A percentile compares a stretch with the other conserved stretches of the same genome.
These are phyloP conservation scores for Boletus reticulatus DNA, from an alignment of 768 basidiomycete species.

Conservation along the genomic window DNA sequence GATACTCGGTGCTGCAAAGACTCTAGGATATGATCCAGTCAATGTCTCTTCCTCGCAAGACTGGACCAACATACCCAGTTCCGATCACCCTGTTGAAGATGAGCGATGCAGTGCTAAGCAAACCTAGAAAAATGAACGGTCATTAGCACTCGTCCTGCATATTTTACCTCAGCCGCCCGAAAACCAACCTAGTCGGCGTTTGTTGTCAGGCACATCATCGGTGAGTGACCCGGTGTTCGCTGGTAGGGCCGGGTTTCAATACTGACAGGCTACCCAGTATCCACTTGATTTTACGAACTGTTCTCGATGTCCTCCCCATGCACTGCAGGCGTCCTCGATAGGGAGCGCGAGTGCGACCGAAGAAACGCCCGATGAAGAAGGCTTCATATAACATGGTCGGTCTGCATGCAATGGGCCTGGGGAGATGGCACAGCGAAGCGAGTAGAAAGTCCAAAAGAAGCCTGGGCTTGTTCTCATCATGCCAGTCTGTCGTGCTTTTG, in stretches of 20 bases:
- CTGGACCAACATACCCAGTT: slow-evolving; percentile 48
- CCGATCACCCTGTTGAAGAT: slow-evolving; percentile 79
- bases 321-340: too few species aligned
- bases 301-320: slow-evolving; percentile 2
- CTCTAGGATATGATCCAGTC: slow-evolving; percentile 38
- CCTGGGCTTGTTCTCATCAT: too few species aligned
- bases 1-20: slow-evolving; percentile 68
- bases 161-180: slow-evolving; percentile 1
- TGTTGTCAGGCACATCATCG: slow-evolving; percentile 47
- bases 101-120: slow-evolving; percentile 57
- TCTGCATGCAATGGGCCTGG: too few species aligned
- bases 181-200: slow-evolving; percentile 47
- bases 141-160: neutral
- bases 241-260: neutral
- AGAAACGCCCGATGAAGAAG: slow-evolving; percentile 2
- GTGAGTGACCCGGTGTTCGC: slow-evolving; percentile 14
- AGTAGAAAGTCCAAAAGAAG: too few species aligned
- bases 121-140: slow-evolving; percentile 8
- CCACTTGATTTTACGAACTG: slow-evolving; percentile 7
- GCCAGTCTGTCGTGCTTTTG: too few species aligned
- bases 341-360: too few species aligned
- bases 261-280: neutral
- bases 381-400: too few species aligned
- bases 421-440: too few species aligned
- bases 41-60: neutral